Evolutionary conservation across 1,139 yeast genomes (phyloP).

Genomic region (Zygosaccharomyces sapae): DNA sequence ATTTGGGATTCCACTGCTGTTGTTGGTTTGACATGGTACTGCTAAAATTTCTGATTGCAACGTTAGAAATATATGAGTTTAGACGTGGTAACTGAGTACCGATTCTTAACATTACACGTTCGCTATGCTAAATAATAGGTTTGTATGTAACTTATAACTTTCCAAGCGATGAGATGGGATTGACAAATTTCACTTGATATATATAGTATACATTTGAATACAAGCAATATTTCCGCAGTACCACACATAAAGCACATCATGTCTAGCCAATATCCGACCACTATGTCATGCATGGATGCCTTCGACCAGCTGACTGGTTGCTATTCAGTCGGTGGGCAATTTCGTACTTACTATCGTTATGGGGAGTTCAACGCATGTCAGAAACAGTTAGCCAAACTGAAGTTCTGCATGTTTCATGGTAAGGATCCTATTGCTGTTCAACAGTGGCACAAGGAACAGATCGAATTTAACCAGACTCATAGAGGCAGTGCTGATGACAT

Average conservation of each 20-base stretch:
- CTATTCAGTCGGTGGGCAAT: conserved; percentile 85
- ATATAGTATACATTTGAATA: background rate
- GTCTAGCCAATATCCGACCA: conserved; percentile 35
- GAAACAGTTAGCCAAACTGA: conserved; percentile 66
- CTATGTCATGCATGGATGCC: conserved; percentile 71
- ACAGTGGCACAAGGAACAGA: conserved; percentile 61
- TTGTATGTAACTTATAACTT: background rate
- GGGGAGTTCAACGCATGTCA: conserved; percentile 73
- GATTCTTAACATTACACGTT: conserved; percentile 2
- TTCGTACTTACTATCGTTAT: conserved; percentile 73
- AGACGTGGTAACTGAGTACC: background rate
- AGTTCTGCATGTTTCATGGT: conserved; percentile 67
- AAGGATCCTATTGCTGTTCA: conserved; percentile 56
- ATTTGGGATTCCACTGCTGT: conserved; percentile 63
- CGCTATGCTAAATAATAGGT: background rate
- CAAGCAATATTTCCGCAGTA: background rate
- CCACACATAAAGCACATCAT: conserved; percentile 2
- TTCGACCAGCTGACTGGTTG: conserved; percentile 83
- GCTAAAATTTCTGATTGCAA: background rate
- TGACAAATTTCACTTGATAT: background rate
- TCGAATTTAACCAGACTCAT: conserved; percentile 52
- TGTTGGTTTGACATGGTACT: conserved; percentile 10
- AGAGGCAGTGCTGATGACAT: conserved; percentile 76
- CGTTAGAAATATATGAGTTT: background rate
- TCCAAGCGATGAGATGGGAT: conserved; percentile 1